Conservation (phyloP, 305 asterid species). For the Salvia sclarea region DNA sequence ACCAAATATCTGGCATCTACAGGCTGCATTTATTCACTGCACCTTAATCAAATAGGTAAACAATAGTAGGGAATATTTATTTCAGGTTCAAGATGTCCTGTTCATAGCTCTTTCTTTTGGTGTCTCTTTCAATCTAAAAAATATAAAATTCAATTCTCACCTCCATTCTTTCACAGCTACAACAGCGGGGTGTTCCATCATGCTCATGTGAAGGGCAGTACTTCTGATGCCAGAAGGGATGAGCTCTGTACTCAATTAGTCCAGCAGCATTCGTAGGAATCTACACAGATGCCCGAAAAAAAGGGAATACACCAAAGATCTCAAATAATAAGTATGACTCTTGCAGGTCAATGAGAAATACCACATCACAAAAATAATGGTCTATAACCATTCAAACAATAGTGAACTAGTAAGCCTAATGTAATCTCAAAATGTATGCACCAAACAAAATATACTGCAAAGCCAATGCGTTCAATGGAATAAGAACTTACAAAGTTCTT, state of each 20-base stretch:
- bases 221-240: constrained; percentile 95
- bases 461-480: background rate
- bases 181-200: constrained; percentile 93
- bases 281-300: constrained; percentile 41
- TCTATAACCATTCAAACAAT: background rate
- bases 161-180: constrained; percentile 99
- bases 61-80: background rate
- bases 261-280: constrained; percentile 84
- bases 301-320: background rate
- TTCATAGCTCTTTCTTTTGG: constrained; percentile 8
- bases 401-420: constrained; percentile 4
- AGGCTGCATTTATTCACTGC: constrained; percentile 62
- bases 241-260: constrained; percentile 88
- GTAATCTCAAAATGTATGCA: background rate
- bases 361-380: background rate
- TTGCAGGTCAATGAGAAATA: background rate
- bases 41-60: background rate
- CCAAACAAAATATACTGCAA: background rate
- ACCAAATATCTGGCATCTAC: constrained; percentile 82
- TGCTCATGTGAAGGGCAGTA: constrained; percentile 91
- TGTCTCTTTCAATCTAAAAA: background rate
- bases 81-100: background rate
- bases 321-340: background rate
- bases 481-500: constrained; percentile 71
- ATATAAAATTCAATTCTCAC: constrained; percentile 38